Percentiles rank a stretch among this genome's conserved stretches.
These are phyloP conservation scores for Penicillium paradoxum DNA, from an alignment of 495 filamentous ascomycete species.

Conservation along the genomic window DNA sequence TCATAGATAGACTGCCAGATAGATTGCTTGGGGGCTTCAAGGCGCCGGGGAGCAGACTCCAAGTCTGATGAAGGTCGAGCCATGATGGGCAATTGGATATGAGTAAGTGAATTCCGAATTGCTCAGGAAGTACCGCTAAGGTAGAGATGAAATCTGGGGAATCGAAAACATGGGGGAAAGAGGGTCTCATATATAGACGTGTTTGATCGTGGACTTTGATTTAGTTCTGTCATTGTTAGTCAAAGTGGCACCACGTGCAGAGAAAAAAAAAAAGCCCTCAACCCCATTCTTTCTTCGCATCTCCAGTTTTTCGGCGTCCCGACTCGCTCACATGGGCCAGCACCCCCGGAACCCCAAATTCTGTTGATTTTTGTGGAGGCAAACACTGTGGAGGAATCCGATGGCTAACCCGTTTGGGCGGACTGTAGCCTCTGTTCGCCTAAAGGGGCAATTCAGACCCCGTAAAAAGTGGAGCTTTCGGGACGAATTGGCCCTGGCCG, in stretches of 20 bases:
- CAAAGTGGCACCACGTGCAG: conserved; percentile 5
- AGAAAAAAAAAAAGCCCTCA: conserved; percentile 1
- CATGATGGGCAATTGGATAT: conserved; percentile 12
- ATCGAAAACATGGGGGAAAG: conserved; percentile 6
- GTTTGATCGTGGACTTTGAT: neutral
- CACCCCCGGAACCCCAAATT: conserved; percentile 4
- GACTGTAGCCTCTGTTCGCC: conserved; percentile 15
- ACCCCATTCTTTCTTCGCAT: neutral
- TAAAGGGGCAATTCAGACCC: neutral
- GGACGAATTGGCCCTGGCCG: neutral
- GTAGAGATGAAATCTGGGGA: conserved; percentile 7
- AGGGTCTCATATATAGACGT: conserved; percentile 11
- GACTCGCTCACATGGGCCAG: conserved; percentile 9
- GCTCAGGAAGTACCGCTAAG: neutral
- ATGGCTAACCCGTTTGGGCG: conserved; percentile 6
- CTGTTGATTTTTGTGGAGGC: conserved; percentile 6
- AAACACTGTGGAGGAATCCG: conserved; percentile 16
- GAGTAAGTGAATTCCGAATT: neutral
- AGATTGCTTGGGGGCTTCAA: conserved; percentile 24
- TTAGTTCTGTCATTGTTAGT: neutral
- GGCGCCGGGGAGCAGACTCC: conserved; percentile 15
- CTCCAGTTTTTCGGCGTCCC: conserved; percentile 20
- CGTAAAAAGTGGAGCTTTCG: conserved; percentile 2
- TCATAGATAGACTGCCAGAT: conserved; percentile 30
- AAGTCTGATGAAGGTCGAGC: conserved; percentile 15